These are phyloP conservation scores for Apiospora phragmitis DNA, from an alignment of 2,329 filamentous ascomycete genomes.

Conservation along the genomic window DNA sequence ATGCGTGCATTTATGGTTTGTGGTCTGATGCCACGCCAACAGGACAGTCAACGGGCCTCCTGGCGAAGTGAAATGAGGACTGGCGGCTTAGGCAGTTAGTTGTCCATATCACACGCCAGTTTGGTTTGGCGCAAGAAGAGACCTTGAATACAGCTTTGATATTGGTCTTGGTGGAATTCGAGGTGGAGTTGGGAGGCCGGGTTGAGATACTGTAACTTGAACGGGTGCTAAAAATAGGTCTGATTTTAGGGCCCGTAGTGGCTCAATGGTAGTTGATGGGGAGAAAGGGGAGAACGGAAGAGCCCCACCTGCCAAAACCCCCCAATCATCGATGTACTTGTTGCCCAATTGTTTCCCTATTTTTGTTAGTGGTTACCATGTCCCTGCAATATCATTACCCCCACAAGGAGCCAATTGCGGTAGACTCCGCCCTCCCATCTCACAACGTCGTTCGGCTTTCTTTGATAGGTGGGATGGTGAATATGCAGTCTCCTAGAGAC, in stretches of 20 bases:
- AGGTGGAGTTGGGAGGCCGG: background rate
- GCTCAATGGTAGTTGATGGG: background rate
- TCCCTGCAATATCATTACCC: background rate
- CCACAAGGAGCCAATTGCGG: background rate
- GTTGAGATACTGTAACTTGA: background rate
- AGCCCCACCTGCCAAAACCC: background rate
- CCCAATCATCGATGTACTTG: background rate
- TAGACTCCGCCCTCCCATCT: background rate
- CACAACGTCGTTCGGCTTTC: background rate
- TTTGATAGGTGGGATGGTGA: background rate
- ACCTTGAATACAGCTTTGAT: background rate
- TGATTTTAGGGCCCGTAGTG: slow-evolving; percentile 7
- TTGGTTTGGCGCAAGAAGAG: background rate
- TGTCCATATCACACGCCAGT: background rate
- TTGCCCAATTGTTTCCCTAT: background rate
- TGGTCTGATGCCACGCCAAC: background rate
- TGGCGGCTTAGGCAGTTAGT: too few species aligned
- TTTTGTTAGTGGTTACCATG: background rate
- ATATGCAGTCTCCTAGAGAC: background rate
- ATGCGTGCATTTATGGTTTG: background rate
- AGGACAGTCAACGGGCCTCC: background rate
- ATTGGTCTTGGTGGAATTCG: background rate
- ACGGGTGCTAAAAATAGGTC: slow-evolving; percentile 1
- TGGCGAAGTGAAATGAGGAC: background rate
- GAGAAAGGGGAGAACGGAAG: background rate